Percentiles rank a stretch among this genome's conserved stretches.
Evolutionary conservation across 2,329 filamentous ascomycete genomes (phyloP).

Genomic region (Paecilomyces variotii): DNA sequence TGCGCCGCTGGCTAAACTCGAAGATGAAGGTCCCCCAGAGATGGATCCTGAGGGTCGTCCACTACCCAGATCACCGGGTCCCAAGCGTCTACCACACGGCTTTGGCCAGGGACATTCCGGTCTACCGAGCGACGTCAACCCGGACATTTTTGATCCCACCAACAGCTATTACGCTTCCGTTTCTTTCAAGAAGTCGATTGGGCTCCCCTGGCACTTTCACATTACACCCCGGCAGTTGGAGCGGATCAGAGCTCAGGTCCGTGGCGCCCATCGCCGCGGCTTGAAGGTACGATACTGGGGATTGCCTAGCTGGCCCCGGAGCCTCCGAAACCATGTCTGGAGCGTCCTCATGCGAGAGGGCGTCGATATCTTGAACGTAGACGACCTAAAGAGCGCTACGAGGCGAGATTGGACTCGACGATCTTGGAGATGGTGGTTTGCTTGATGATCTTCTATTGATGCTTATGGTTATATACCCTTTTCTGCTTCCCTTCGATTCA

Average conservation of each 20-base stretch:
- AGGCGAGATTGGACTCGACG: conserved; percentile 39
- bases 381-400: conserved; percentile 46
- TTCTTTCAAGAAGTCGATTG: conserved; percentile 44
- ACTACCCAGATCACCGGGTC: background rate
- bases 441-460: background rate
- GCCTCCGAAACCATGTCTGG: conserved; percentile 49
- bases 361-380: conserved; percentile 50
- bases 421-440: conserved; percentile 26
- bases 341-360: conserved; percentile 45
- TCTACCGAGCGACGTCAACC: conserved; percentile 25
- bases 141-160: conserved; percentile 37
- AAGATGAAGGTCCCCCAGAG: conserved; percentile 10
- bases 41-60: background rate
- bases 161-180: conserved; percentile 54
- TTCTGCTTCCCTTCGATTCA: background rate
- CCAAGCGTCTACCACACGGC: conserved; percentile 11
- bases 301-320: conserved; percentile 48
- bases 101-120: conserved; percentile 41
- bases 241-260: conserved; percentile 44
- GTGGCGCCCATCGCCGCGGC: conserved; percentile 43
- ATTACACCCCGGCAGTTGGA: conserved; percentile 40
- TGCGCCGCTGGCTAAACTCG: conserved; percentile 39
- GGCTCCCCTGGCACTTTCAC: conserved; percentile 42
- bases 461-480: background rate
- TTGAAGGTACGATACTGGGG: conserved; percentile 52